Conservation (phyloP, 371 early-diverging fungal genomes). For the Mucor saturninus region DNA sequence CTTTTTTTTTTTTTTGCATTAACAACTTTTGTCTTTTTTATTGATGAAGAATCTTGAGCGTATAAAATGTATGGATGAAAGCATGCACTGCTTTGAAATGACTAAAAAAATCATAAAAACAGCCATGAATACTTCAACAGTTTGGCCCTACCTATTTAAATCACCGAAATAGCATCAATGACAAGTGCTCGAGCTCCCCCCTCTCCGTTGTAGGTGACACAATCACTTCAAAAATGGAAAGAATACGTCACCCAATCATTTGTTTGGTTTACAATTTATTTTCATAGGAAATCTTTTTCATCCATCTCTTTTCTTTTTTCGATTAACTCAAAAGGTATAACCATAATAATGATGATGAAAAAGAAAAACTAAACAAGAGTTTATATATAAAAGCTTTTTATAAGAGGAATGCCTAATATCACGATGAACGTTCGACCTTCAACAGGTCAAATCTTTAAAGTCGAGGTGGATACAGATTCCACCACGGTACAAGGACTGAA, state of each 20-base stretch:
- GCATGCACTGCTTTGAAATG: too few species aligned
- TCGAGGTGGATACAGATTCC: constrained; percentile 37
- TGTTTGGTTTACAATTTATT: background rate
- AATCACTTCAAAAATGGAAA: background rate
- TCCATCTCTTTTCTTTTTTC: background rate
- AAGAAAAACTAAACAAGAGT: background rate
- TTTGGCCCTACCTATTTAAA: too few species aligned
- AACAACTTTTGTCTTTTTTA: too few species aligned
- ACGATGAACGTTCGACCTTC: constrained; percentile 50
- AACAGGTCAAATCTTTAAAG: constrained; percentile 42
- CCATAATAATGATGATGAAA: background rate
- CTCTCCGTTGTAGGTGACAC: too few species aligned
- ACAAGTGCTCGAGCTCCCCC: too few species aligned
- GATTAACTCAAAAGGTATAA: background rate
- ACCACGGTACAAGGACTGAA: constrained; percentile 67
- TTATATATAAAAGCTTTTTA: background rate
- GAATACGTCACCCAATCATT: constrained; percentile 2
- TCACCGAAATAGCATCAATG: too few species aligned
- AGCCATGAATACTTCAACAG: too few species aligned
- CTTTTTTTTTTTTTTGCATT: too few species aligned
- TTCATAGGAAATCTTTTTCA: background rate
- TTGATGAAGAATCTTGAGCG: too few species aligned
- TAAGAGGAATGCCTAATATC: constrained; percentile 22
- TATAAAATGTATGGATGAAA: too few species aligned
- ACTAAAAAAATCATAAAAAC: too few species aligned